These are phyloP conservation scores for Paecilomyces sp. DNA, from an alignment of 2,329 filamentous ascomycete genomes.

Conservation along the genomic window DNA sequence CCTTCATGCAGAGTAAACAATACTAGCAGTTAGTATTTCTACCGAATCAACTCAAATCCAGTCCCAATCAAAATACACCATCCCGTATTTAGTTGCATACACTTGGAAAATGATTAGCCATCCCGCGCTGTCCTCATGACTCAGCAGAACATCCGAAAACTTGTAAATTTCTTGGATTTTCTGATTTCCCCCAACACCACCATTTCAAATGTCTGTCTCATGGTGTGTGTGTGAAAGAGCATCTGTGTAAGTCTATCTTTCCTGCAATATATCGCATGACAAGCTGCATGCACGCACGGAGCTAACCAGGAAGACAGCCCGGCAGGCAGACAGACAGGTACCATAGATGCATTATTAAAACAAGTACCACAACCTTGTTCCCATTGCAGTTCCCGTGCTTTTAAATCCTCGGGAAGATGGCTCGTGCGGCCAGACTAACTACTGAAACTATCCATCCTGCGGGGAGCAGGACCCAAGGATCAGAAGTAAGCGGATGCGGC, in stretches of 20 bases:
- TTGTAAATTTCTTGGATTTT: not conserved
- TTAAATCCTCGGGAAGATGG: not conserved
- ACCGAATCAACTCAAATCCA: not conserved
- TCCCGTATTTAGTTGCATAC: not conserved
- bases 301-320: not conserved
- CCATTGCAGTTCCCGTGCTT: not conserved
- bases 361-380: not conserved
- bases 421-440: not conserved
- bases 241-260: not conserved
- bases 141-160: not conserved
- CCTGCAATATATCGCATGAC: not conserved
- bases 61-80: not conserved
- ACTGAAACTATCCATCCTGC: too few species aligned
- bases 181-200: not conserved
- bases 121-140: not conserved
- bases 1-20: not conserved
- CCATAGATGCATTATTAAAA: not conserved
- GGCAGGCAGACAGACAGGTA: not conserved
- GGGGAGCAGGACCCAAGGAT: too few species aligned
- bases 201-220: not conserved
- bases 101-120: not conserved
- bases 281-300: not conserved
- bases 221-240: not conserved
- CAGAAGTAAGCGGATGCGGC: too few species aligned
- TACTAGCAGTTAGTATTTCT: not conserved